Percentiles rank a stretch among this genome's conserved stretches.
These are phyloP conservation scores for Mucor ambiguus DNA, from an alignment of 371 early-diverging fungal genomes.

Conservation along the genomic window DNA sequence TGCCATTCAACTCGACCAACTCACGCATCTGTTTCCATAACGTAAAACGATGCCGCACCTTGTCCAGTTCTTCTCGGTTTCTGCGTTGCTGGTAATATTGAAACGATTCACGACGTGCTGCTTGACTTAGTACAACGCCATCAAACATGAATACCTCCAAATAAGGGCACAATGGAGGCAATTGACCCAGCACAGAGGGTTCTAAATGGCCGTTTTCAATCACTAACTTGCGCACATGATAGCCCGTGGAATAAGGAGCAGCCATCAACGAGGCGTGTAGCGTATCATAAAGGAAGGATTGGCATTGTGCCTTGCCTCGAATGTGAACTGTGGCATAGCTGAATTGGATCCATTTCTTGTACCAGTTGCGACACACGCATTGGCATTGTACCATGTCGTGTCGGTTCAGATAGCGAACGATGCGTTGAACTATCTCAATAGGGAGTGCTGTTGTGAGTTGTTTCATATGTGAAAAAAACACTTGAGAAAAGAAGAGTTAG, in stretches of 20 bases:
- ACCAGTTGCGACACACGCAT: constrained; percentile 1
- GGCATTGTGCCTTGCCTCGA: neutral
- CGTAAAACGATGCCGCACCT: neutral
- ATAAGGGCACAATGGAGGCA: constrained; percentile 11
- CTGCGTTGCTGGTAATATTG: constrained; percentile 7
- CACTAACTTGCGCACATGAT: constrained; percentile 10
- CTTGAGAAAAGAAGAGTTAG: too few species aligned
- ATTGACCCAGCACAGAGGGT: constrained; percentile 4
- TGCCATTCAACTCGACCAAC: constrained; percentile 12
- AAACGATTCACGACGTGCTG: neutral
- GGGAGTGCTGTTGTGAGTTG: neutral
- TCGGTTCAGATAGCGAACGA: neutral
- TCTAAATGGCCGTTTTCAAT: constrained; percentile 14
- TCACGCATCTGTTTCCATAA: constrained; percentile 5
- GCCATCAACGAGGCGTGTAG: neutral
- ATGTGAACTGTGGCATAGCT: neutral
- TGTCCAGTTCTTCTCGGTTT: constrained; percentile 8
- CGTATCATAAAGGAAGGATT: neutral
- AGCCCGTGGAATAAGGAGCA: neutral
- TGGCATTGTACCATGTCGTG: neutral
- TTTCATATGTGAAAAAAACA: neutral
- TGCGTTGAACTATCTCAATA: neutral
- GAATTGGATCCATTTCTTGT: neutral
- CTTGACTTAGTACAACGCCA: constrained; percentile 7
- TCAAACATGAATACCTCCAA: constrained; percentile 12